Conservation (phyloP, 495 filamentous ascomycete species). For the Coniosporium apollinis region DNA sequence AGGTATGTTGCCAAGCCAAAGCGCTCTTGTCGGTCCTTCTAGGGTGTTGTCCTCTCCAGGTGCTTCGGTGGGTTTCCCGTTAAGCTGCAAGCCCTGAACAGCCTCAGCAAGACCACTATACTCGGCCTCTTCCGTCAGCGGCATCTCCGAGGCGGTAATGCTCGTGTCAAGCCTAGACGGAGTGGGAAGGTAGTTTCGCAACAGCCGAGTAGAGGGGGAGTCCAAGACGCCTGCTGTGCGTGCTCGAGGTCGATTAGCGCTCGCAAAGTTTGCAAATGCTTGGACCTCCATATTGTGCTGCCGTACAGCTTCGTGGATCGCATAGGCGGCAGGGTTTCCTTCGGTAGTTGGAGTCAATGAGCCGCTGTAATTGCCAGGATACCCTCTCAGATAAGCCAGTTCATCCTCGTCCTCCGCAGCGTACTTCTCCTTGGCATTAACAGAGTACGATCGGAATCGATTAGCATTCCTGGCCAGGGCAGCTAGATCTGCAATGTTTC, state of each 20-base stretch:
- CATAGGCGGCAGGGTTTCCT: slow-evolving; percentile 49
- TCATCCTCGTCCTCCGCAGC: slow-evolving; percentile 85
- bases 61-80: slow-evolving; percentile 27
- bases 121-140: slow-evolving; percentile 52
- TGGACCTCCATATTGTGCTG: slow-evolving; percentile 90
- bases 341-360: slow-evolving; percentile 56
- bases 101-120: slow-evolving; percentile 58
- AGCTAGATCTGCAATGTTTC: slow-evolving; percentile 59
- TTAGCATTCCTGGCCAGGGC: slow-evolving; percentile 61
- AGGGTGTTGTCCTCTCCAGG: slow-evolving; percentile 53
- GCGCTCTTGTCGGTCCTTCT: slow-evolving; percentile 77
- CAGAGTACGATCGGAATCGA: slow-evolving; percentile 89
- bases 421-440: slow-evolving; percentile 97
- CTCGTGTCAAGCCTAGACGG: slow-evolving; percentile 72
- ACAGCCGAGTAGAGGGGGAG: slow-evolving; percentile 54
- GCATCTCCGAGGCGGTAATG: slow-evolving; percentile 64
- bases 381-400: slow-evolving; percentile 32
- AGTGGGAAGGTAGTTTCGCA: slow-evolving; percentile 62
- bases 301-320: slow-evolving; percentile 79
- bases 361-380: slow-evolving; percentile 45
- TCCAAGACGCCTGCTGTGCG: slow-evolving; percentile 84
- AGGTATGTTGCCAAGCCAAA: slow-evolving; percentile 98
- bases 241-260: slow-evolving; percentile 67
- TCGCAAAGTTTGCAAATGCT: slow-evolving; percentile 70
- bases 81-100: slow-evolving; percentile 62